phyloP scores from a whole-genome alignment of 192 early-diverging fungal genomes.

The Kappamyces sp. region DNA sequence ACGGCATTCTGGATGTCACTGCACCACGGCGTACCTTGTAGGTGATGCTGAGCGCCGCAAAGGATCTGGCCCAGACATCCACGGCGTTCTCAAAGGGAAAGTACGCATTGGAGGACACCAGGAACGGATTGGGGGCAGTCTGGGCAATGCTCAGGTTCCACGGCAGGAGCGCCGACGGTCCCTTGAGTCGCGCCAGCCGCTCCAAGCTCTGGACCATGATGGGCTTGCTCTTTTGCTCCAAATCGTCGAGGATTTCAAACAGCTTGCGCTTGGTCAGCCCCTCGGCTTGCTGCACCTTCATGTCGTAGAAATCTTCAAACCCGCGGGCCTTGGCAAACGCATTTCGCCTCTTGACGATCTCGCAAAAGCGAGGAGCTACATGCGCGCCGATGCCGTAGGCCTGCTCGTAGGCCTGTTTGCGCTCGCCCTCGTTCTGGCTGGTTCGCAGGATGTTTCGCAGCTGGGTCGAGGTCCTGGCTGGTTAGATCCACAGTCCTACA shows the following conservation, averaged over 20 bases:
- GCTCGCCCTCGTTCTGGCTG: slow-evolving; percentile 16
- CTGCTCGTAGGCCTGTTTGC: slow-evolving; percentile 24
- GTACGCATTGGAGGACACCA: slow-evolving; percentile 8
- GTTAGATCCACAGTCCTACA: not conserved
- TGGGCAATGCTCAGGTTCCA: slow-evolving; percentile 23
- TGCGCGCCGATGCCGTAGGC: slow-evolving; percentile 27
- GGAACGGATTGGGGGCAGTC: slow-evolving; percentile 15
- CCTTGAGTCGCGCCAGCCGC: slow-evolving; percentile 26
- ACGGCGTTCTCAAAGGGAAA: slow-evolving; percentile 30
- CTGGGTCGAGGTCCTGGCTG: slow-evolving; percentile 16
- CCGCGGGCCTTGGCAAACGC: slow-evolving; percentile 26
- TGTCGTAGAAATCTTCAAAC: slow-evolving; percentile 29
- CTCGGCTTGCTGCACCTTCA: slow-evolving; percentile 29
- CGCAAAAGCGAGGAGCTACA: slow-evolving; percentile 25
- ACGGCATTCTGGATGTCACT: slow-evolving; percentile 7
- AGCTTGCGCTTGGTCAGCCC: slow-evolving; percentile 27
- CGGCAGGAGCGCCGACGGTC: slow-evolving; percentile 23
- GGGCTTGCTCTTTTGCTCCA: slow-evolving; percentile 17
- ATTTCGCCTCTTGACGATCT: slow-evolving; percentile 30
- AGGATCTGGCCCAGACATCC: slow-evolving; percentile 26
- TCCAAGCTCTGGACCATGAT: slow-evolving; percentile 24
- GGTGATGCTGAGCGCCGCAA: slow-evolving; percentile 30
- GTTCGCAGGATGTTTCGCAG: slow-evolving; percentile 28
- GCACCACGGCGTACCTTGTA: slow-evolving; percentile 1
- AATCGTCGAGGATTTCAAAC: slow-evolving; percentile 30